Base-by-base conservation (phyloP, 768 basidiomycete species). In the Tricholoma bakamatsutake region DNA sequence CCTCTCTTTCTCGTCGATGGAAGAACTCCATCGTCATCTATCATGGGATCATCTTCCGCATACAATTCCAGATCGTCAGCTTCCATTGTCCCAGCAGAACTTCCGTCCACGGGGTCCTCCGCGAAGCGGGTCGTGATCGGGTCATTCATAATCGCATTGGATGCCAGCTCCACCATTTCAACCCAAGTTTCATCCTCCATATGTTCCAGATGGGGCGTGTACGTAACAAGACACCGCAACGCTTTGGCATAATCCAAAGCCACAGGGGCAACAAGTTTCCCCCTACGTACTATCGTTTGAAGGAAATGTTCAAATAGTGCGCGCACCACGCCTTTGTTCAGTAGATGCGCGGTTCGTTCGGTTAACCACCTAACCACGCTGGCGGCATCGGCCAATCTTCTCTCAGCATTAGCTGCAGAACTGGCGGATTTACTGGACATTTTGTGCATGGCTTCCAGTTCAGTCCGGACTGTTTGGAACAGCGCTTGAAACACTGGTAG, bases 241-340 rank as follows among this genome's bases (percentile, higher is more conserved):
- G 88, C 78, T 66, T 95, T 95, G 54, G 88, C 75, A 67, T 93
- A 95, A 67, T 95, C 84, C 59, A 90, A 69, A 10, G 90, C 84
- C 3, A 93, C 76, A 0, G 85, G 82, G 3, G 73, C 64, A 57
- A 86, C 76, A 12, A 97, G 71, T 34, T 74, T 65, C 35, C 77
- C 75, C 18, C 76, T 72, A 62, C 82, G 63, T 4, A 82, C 72
- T 50, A 93, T 76, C 49, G 78, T 79, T 56, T 82, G 79, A 11
- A 74, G 71, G 43, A 97, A 72, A 65, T 94, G 88, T 8, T 76
- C 75, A 52, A 90, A 73, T 30, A 95, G 60, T 3, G 80, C 69
- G 50, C 78, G 78, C 33, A 83, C 65, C 15, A 82, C 78, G 46
- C 77, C 79, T 57, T 73, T 76, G 66, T 77, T 83, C 58, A 93